Evolutionary conservation across 2,329 filamentous ascomycete species (phyloP).

Genomic region (Sporothrix mexicana): DNA sequence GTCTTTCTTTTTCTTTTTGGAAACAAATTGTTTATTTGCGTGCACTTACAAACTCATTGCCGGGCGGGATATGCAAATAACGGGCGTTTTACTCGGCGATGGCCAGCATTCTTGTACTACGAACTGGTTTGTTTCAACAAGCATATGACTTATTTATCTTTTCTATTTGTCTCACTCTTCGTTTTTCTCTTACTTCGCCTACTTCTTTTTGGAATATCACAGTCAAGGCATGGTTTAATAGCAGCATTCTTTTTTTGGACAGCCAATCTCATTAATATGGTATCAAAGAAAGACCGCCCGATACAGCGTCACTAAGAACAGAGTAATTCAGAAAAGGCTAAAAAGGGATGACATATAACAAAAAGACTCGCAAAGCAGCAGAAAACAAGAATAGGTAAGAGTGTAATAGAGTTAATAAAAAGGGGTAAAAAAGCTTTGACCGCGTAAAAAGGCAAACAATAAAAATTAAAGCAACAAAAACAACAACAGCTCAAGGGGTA

Average conservation of each 20-base stretch:
- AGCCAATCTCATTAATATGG: conserved; percentile 30
- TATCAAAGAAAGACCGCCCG: conserved; percentile 26
- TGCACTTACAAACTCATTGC: conserved; percentile 18
- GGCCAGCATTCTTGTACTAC: neutral
- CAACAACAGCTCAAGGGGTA: conserved; percentile 29
- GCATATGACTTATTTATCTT: neutral
- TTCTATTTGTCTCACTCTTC: neutral
- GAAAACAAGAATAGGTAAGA: conserved; percentile 7
- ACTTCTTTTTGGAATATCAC: conserved; percentile 2
- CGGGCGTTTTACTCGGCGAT: neutral
- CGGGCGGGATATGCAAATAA: conserved; percentile 5
- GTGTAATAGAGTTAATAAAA: conserved; percentile 21
- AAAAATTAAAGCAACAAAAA: conserved; percentile 32
- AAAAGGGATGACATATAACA: conserved; percentile 13
- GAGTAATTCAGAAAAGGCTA: conserved; percentile 18
- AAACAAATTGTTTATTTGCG: conserved; percentile 10
- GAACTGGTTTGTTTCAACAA: conserved; percentile 23
- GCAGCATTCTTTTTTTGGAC: neutral
- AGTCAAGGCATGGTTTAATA: neutral
- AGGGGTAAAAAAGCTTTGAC: conserved; percentile 26
- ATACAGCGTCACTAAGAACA: conserved; percentile 19
- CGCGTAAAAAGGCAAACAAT: conserved; percentile 15
- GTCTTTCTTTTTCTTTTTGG: neutral
- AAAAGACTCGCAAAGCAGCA: conserved; percentile 16
- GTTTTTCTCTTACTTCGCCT: neutral